Percentiles rank a stretch among this genome's conserved stretches.
Evolutionary conservation across 2,329 filamentous ascomycete species (phyloP).

Genomic region (Plenodomus lindquistii): DNA sequence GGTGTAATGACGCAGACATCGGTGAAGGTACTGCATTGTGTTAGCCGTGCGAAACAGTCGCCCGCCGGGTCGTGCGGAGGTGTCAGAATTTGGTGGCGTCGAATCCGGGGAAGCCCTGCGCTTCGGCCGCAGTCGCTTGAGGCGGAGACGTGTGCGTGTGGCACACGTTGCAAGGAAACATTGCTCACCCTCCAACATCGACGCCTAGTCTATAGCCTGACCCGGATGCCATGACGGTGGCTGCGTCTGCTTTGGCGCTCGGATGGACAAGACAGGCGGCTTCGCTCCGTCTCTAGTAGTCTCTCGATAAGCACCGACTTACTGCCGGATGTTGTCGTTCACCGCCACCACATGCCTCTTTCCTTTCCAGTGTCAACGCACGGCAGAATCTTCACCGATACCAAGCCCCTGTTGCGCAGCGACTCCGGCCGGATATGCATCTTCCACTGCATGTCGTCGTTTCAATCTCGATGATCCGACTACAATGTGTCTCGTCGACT

Average conservation of each 20-base stretch:
- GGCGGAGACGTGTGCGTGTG: background rate
- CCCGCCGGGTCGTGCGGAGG: background rate
- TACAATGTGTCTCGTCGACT: too few relatives aligned
- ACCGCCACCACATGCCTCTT: too few relatives aligned
- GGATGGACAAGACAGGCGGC: background rate
- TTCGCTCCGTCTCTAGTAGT: background rate
- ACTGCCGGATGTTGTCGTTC: too few relatives aligned
- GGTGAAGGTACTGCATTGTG: conserved; percentile 49
- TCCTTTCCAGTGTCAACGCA: too few relatives aligned
- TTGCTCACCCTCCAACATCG: conserved; percentile 41
- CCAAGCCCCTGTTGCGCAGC: too few relatives aligned
- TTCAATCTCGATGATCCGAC: too few relatives aligned
- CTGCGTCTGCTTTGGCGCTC: background rate
- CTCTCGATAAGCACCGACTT: background rate
- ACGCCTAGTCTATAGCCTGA: conserved; percentile 38
- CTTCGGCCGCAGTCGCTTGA: background rate
- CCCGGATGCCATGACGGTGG: background rate
- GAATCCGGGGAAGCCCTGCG: conserved; percentile 1
- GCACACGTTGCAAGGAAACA: background rate
- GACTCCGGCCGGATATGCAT: too few relatives aligned
- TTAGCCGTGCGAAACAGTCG: conserved; percentile 10
- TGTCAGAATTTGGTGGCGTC: background rate
- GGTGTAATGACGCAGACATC: conserved; percentile 55
- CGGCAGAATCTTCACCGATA: too few relatives aligned
- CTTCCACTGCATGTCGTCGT: too few relatives aligned